Evolutionary conservation across 1,284 basidiomycete species (phyloP).

Genomic region (Coniferiporia sulphurascens): DNA sequence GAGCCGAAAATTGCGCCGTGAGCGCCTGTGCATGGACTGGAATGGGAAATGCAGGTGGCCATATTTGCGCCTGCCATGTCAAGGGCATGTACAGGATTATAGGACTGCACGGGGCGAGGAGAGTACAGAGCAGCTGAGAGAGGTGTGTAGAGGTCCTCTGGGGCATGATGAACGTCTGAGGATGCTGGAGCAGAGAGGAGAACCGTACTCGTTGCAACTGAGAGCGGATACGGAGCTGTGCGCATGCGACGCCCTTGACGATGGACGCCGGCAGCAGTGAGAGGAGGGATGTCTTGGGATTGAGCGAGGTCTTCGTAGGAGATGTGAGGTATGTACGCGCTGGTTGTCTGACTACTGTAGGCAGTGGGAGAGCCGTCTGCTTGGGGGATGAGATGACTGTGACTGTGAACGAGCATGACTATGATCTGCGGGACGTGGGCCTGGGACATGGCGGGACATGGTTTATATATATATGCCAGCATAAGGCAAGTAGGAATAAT

Average conservation of each 20-base stretch:
- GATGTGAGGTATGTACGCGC: slow-evolving; percentile 33
- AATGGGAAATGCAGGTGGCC: no score
- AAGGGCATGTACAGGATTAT: slow-evolving; percentile 5
- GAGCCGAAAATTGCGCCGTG: slow-evolving; percentile 7
- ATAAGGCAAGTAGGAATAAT: not conserved
- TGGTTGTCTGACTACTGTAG: slow-evolving; percentile 26
- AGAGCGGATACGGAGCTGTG: slow-evolving; percentile 7
- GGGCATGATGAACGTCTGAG: not conserved
- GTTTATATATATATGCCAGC: not conserved
- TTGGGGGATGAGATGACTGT: slow-evolving; percentile 20
- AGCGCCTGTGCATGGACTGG: not conserved
- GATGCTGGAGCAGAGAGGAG: not conserved
- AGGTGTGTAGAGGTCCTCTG: not conserved
- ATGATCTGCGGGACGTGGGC: not conserved
- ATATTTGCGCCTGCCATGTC: not conserved
- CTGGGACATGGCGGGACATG: not conserved
- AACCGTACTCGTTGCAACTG: not conserved
- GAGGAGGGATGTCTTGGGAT: not conserved
- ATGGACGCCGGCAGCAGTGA: not conserved
- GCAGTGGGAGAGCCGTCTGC: slow-evolving; percentile 1
- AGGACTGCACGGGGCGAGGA: slow-evolving; percentile 2
- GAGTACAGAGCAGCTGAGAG: slow-evolving; percentile 7
- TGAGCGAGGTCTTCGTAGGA: slow-evolving; percentile 20
- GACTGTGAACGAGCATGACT: slow-evolving; percentile 22
- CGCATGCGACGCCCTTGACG: slow-evolving; percentile 4